phyloP scores from a whole-genome alignment of 1,284 basidiomycete genomes.

The Moniliophthora roreri region DNA sequence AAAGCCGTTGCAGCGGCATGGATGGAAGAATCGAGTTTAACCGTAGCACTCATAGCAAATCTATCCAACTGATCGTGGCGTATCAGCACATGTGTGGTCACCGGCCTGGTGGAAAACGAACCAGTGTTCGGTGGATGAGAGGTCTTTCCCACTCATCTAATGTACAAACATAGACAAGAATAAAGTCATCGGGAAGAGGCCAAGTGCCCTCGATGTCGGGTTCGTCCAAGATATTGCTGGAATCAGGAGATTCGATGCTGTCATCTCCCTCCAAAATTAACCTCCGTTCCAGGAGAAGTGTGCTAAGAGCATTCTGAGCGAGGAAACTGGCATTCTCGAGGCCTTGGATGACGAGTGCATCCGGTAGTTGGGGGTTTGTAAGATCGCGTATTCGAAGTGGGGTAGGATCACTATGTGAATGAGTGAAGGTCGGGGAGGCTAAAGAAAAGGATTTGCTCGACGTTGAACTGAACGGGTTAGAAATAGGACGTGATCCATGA shows the following conservation, averaged over 20 bases:
- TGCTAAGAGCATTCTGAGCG: conserved; percentile 60
- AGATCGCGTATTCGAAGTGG: conserved; percentile 19
- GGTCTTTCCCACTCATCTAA: conserved; percentile 63
- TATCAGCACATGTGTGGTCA: conserved; percentile 7
- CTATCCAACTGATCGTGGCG: conserved; percentile 58
- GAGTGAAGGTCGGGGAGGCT: conserved; percentile 21
- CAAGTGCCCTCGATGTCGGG: conserved; percentile 42
- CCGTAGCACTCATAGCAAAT: conserved; percentile 71
- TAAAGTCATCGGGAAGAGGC: conserved; percentile 68
- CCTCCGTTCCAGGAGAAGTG: conserved; percentile 50
- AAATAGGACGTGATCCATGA: background rate
- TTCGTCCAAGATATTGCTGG: conserved; percentile 18
- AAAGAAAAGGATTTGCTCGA: conserved; percentile 15
- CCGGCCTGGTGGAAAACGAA: conserved; percentile 33
- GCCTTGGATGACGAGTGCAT: conserved; percentile 67
- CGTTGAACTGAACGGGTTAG: conserved; percentile 12
- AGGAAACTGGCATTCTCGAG: conserved; percentile 57
- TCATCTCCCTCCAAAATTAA: conserved; percentile 45
- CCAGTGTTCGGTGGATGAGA: conserved; percentile 59
- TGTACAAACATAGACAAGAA: conserved; percentile 71
- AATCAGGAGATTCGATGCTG: conserved; percentile 9
- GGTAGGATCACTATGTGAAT: conserved; percentile 31
- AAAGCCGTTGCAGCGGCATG: conserved; percentile 36
- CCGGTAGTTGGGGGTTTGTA: conserved; percentile 41
- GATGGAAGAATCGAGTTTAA: conserved; percentile 43